Percentiles rank a stretch among this genome's conserved stretches.
These are phyloP conservation scores for Pythium phragmiticola DNA, from an alignment of 352 stramenopile species.

Conservation along the genomic window DNA sequence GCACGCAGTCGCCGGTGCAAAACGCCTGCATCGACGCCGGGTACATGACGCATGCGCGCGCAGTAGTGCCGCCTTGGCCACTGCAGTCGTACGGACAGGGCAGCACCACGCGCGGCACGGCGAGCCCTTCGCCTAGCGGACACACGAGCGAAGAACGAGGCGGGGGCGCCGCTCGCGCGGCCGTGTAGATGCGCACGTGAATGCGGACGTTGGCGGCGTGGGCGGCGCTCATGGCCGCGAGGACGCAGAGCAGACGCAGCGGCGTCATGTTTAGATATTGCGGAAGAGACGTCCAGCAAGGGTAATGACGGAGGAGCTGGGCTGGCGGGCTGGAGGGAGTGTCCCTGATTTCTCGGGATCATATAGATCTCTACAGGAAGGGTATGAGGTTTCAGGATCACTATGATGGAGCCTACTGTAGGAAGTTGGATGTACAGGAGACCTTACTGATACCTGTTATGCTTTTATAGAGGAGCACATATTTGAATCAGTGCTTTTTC, in stretches of 20 bases:
- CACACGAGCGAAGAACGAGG: slow-evolving; percentile 1
- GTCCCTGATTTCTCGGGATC: too few species aligned
- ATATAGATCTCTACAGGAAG: too few species aligned
- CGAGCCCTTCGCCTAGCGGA: slow-evolving; percentile 5
- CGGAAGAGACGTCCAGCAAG: too few species aligned
- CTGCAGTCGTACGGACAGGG: slow-evolving; percentile 8
- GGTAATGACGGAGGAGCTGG: too few species aligned
- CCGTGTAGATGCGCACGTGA: not conserved
- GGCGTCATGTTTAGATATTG: not conserved
- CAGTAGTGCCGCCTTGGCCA: not conserved
- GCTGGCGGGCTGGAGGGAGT: too few species aligned
- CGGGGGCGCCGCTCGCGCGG: not conserved
- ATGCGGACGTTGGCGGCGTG: not conserved
- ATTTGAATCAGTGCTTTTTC: too few species aligned
- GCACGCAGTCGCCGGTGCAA: slow-evolving; percentile 2
- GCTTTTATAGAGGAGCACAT: too few species aligned
- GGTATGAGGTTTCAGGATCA: too few species aligned
- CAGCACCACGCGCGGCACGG: not conserved
- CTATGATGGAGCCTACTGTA: too few species aligned
- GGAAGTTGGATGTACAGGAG: too few species aligned
- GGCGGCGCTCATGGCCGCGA: not conserved
- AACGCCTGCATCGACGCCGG: not conserved
- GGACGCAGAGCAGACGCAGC: not conserved
- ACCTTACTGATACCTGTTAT: too few species aligned
- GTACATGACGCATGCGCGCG: slow-evolving; percentile 7